Conservation (phyloP, 2,329 filamentous ascomycete genomes). For the Emmonsia crescens region DNA sequence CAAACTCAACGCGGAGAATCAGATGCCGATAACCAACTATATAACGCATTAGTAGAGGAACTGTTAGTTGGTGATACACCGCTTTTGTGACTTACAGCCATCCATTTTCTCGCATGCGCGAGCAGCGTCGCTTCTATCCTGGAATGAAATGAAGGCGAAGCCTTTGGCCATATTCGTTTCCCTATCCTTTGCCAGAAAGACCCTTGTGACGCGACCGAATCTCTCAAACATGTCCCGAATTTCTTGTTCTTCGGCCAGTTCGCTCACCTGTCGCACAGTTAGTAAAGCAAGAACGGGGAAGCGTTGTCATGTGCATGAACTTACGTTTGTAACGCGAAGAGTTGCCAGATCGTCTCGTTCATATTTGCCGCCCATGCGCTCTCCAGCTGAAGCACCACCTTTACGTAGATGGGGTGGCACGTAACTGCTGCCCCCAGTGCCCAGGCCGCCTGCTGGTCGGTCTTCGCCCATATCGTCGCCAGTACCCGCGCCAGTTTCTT, state of each 20-base stretch:
- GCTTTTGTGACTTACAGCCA: conserved; percentile 51
- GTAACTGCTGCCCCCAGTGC: conserved; percentile 67
- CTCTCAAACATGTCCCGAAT: conserved; percentile 96
- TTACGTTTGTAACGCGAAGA: conserved; percentile 91
- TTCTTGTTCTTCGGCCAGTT: conserved; percentile 93
- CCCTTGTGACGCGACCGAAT: conserved; percentile 90
- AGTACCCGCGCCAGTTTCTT: conserved; percentile 29
- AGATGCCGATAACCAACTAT: conserved; percentile 42
- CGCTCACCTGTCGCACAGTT: conserved; percentile 57
- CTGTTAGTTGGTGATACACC: background rate
- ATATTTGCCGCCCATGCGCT: conserved; percentile 86
- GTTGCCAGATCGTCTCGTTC: conserved; percentile 96
- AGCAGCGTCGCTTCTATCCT: conserved; percentile 77
- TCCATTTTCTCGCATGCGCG: conserved; percentile 97
- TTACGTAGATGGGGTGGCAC: conserved; percentile 88
- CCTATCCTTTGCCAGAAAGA: conserved; percentile 95
- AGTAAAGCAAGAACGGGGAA: conserved; percentile 6
- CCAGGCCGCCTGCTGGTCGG: conserved; percentile 41
- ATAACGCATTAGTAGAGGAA: conserved; percentile 12
- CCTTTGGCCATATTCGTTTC: conserved; percentile 95
- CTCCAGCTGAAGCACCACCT: conserved; percentile 49
- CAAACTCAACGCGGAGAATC: conserved; percentile 43
- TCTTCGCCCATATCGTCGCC: conserved; percentile 37
- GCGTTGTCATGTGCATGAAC: conserved; percentile 29
- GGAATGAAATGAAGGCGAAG: conserved; percentile 97